Evolutionary conservation across 768 basidiomycete genomes (phyloP), one percentile per base, ranked within the genome.

Genomic region (Lactarius evosmus): DNA sequence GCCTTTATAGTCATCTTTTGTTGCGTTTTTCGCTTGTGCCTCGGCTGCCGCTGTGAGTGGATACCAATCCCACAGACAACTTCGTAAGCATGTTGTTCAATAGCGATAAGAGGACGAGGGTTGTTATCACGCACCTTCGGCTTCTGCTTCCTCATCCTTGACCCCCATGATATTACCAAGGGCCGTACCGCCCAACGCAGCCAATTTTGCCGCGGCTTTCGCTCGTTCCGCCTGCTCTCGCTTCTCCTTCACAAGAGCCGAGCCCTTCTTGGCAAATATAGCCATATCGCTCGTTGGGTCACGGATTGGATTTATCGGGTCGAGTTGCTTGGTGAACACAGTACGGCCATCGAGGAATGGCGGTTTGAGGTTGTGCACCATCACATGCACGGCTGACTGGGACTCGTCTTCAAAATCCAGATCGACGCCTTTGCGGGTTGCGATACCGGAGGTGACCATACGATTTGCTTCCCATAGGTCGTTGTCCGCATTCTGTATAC

Each of bases 141-240:
- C 93, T 67, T 92, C 92, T 14, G 91, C 93, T 67, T 94, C 93
- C 69, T 95, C 93, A 66, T 98, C 94, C 74, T 90, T 91, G 22
- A 98, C 93, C 17, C 97, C 97, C 88, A 97, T 93, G 66, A 98
- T 88, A 73, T 99, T 98, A 22, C 97, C 97, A n/a, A 99, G 80
- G 0, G 89, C 81, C 0, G 95, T 98, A 25, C 97, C 97, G 27
- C 93, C 92, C 16, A 98, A 78, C 0, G 89, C 86, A 22, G 96
- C 95, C 17, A 97, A 81, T 75, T 98, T 98, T 2, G 96, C 95
- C 0, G 97, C 95, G 4, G 95, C 96, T 76, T 95, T 98, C 29
- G 91, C 91, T 12, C 97, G 83, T 75, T 99, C 97, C 2, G 95
- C 91, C 74, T 98, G 92, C 72, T 98, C 97, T 62, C 97, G 82